A percentile compares a stretch with the other conserved stretches of the same genome.
These are phyloP conservation scores for Cryptococcus sp. DNA, from an alignment of 1,284 basidiomycete genomes.

Conservation along the genomic window DNA sequence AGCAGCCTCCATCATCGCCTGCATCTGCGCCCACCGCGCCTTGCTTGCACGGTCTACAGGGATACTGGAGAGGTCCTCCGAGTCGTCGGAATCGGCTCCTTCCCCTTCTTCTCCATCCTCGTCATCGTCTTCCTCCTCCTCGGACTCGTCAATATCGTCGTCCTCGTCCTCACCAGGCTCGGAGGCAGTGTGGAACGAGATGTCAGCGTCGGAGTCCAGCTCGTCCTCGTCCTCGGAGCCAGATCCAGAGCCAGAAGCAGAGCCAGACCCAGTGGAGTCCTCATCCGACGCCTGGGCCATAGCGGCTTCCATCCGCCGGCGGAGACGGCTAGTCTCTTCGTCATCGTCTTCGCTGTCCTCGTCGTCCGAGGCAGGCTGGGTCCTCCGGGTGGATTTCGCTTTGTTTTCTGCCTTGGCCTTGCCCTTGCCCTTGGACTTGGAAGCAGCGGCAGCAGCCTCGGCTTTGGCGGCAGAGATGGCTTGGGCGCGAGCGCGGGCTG, in stretches of 20 bases:
- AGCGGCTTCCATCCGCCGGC: conserved; percentile 25
- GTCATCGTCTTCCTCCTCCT: conserved; percentile 15
- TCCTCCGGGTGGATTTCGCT: conserved; percentile 3
- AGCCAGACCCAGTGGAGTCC: conserved; percentile 5
- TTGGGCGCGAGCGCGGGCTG: conserved; percentile 19
- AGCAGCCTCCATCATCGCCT: conserved; percentile 40
- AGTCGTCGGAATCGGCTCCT: conserved; percentile 18
- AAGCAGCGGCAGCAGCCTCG: background rate
- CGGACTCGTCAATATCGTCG: conserved; percentile 13
- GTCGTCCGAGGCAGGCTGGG: background rate
- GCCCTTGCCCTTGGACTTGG: background rate
- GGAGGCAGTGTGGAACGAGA: conserved; percentile 23
- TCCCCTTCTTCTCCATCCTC: conserved; percentile 16
- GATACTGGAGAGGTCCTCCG: conserved; percentile 25
- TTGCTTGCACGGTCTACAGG: conserved; percentile 23
- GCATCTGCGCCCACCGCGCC: conserved; percentile 28
- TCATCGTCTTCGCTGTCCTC: conserved; percentile 24
- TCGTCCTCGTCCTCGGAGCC: conserved; percentile 13
- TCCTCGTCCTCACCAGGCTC: conserved; percentile 21
- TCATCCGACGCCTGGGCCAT: conserved; percentile 28
- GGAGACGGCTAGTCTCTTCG: conserved; percentile 21
- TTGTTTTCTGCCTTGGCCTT: conserved; percentile 8
- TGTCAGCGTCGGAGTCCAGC: conserved; percentile 16
- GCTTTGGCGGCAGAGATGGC: conserved; percentile 16
- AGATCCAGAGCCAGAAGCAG: conserved; percentile 4